phyloP scores from a whole-genome alignment of 176 grass and related monocot genomes.

The Oryza officinalis region DNA sequence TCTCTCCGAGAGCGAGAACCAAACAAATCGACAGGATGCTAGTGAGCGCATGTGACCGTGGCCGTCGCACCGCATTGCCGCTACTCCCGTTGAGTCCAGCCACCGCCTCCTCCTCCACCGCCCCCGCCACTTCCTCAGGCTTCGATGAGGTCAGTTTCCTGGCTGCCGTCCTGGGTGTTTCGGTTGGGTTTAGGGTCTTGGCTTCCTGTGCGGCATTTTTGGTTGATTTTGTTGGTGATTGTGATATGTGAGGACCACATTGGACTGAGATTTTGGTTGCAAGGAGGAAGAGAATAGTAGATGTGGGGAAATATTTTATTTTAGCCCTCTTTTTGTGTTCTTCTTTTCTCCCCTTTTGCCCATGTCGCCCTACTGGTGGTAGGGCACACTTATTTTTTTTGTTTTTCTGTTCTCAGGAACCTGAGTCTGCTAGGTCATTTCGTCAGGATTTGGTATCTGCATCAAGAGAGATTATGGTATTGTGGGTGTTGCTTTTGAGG shows the following conservation, averaged over 20 bases:
- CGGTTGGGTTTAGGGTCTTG: not conserved
- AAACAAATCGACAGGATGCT: constrained; percentile 9
- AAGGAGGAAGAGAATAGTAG: not conserved
- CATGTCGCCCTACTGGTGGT: not conserved
- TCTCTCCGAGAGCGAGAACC: constrained; percentile 16
- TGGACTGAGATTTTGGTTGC: not conserved
- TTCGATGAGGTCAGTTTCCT: not conserved
- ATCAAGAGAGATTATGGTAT: constrained; percentile 11
- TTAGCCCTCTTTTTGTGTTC: not conserved
- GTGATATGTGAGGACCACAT: not conserved
- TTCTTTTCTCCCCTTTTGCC: constrained; percentile 23
- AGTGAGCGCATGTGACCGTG: constrained; percentile 30
- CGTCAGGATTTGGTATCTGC: constrained; percentile 25
- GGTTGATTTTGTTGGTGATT: not conserved
- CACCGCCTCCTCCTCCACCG: not conserved
- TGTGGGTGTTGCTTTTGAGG: constrained; percentile 35
- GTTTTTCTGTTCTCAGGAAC: not conserved
- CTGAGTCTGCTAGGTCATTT: not conserved
- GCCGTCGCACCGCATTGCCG: not conserved
- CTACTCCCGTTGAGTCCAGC: not conserved
- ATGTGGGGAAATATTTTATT: not conserved
- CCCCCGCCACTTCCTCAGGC: not conserved
- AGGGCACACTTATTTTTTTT: not conserved
- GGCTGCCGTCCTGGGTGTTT: constrained; percentile 8
- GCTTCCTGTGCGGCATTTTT: constrained; percentile 13